These are phyloP conservation scores for Vigna hirtella DNA, from an alignment of 306 rosid genomes.

Conservation along the genomic window DNA sequence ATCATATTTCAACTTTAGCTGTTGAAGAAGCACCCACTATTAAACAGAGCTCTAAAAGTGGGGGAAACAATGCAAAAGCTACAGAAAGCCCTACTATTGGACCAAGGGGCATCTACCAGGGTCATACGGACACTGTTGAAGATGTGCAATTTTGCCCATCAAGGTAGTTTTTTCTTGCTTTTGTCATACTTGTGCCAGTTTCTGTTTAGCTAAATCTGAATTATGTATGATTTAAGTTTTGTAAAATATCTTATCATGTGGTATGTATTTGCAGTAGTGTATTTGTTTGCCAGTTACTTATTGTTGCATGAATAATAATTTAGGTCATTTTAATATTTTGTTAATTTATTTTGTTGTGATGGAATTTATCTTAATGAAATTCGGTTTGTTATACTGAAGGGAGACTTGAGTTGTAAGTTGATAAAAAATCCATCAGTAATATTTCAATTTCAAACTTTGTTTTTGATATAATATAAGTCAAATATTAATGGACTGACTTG, in stretches of 20 bases:
- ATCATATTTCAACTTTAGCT: slow-evolving; percentile 77
- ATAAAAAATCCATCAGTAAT: slow-evolving; percentile 8
- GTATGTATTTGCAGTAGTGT: slow-evolving; percentile 4
- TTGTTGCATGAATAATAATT: slow-evolving; percentile 30
- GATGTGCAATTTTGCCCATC: slow-evolving; percentile 98
- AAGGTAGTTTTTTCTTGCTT: slow-evolving; percentile 60
- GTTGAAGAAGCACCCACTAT: slow-evolving; percentile 63
- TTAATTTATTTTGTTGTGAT: slow-evolving; percentile 27
- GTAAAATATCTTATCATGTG: slow-evolving; percentile 7
- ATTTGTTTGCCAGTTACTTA: slow-evolving; percentile 16
- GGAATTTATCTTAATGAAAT: slow-evolving; percentile 32
- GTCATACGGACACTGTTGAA: slow-evolving; percentile 91
- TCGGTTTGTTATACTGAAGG: slow-evolving; percentile 3
- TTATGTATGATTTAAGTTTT: slow-evolving; percentile 15
- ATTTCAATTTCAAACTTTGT: slow-evolving; percentile 18
- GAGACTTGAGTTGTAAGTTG: neutral
- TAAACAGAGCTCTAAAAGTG: slow-evolving; percentile 58
- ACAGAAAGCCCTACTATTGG: slow-evolving; percentile 73
- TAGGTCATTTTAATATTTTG: slow-evolving; percentile 19
- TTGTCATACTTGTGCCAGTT: slow-evolving; percentile 24
- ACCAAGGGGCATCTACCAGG: slow-evolving; percentile 87
- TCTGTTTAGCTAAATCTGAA: slow-evolving; percentile 6
- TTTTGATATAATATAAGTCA: slow-evolving; percentile 19
- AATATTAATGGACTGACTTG: slow-evolving; percentile 16
- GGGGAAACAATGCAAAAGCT: slow-evolving; percentile 62